Base-by-base conservation (phyloP, 1,139 yeast genomes). In the Blastobotrys apis region DNA sequence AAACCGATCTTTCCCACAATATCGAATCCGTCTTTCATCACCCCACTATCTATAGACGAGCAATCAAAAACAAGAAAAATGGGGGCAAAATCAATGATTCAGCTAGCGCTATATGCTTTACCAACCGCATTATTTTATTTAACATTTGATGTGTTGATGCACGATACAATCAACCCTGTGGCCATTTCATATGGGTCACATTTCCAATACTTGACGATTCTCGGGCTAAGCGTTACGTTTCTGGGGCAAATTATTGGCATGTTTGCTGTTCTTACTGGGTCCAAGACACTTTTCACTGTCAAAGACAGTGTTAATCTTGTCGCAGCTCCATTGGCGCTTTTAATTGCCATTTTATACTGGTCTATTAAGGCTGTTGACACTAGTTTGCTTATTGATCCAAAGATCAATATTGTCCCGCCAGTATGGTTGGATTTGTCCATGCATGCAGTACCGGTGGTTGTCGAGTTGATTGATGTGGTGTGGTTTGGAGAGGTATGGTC, bases 291-390 rank as follows among this genome's bases (percentile, higher is more conserved):
- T 26, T 42, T 41, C 15, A 31, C 41, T 12, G 19, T 60, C 15
- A 55, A 55, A 36, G 49, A 50, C 44, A 30, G 45, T 32, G 35
- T 60, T 13, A 49, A 59, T 25, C 47, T 53, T 25, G 33, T 59
- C 12, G 56, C 62, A 9, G 60, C 66, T 8, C 67, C 67, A 4
- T 43, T 63, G 5, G 66, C 59, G 50, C 49, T 58, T 27, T 55
- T 62, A 30, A 60, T 64, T 25, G 45, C 62, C 19, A 40, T 54
- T 4, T 47, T 63, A 39, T 64, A 63, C 54, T 64, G 67, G 67
- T 47, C 60, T 13, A 45, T 64, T 42, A 54, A 53, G 48, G 37
- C 51, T 39, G 36, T 47, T 32, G 58, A 60, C 40, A 56, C 55
- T 21, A 47, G 41, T 17, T 55, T 59, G 33, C 53, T 63, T 22